phyloP scores from a whole-genome alignment of 169 alveolate species.

The Babesia sp. region DNA sequence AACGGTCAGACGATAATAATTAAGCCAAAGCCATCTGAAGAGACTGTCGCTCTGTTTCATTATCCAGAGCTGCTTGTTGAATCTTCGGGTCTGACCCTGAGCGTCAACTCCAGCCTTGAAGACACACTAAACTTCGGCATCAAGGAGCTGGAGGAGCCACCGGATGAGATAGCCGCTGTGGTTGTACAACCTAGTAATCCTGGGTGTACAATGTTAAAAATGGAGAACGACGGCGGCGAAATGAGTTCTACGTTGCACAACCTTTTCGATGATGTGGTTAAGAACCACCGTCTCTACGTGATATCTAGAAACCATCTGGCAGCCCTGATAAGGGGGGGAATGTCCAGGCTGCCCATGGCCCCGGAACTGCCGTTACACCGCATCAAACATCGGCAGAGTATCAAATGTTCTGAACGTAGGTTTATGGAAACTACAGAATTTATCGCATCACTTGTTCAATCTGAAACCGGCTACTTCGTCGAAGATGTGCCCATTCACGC shows the following conservation, averaged over 20 bases:
- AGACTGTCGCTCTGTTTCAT: slow-evolving; percentile 9
- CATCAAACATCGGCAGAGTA: slow-evolving; percentile 9
- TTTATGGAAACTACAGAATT: slow-evolving; percentile 9
- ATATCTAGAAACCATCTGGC: slow-evolving; percentile 1
- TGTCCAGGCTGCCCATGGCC: background rate
- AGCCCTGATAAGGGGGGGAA: background rate
- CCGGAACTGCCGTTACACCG: slow-evolving; percentile 11
- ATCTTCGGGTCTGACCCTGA: slow-evolving; percentile 19
- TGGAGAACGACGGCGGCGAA: background rate
- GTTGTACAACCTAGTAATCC: background rate
- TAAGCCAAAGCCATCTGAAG: background rate
- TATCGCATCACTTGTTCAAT: background rate
- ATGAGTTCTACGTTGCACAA: background rate
- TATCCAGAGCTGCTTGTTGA: slow-evolving; percentile 39
- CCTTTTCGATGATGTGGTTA: background rate
- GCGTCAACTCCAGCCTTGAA: background rate
- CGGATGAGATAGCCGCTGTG: background rate
- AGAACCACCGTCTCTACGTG: background rate
- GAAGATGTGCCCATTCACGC: slow-evolving; percentile 12
- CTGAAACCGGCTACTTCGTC: slow-evolving; percentile 5
- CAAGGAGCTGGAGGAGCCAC: slow-evolving; percentile 13
- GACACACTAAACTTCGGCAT: slow-evolving; percentile 5
- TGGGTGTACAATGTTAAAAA: background rate
- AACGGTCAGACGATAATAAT: slow-evolving; percentile 50
- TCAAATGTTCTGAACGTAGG: background rate